A percentile compares a stretch with the other conserved stretches of the same genome.
These are phyloP conservation scores for Sphaerosporella brunnea DNA, from an alignment of 495 filamentous ascomycete genomes.

Conservation along the genomic window DNA sequence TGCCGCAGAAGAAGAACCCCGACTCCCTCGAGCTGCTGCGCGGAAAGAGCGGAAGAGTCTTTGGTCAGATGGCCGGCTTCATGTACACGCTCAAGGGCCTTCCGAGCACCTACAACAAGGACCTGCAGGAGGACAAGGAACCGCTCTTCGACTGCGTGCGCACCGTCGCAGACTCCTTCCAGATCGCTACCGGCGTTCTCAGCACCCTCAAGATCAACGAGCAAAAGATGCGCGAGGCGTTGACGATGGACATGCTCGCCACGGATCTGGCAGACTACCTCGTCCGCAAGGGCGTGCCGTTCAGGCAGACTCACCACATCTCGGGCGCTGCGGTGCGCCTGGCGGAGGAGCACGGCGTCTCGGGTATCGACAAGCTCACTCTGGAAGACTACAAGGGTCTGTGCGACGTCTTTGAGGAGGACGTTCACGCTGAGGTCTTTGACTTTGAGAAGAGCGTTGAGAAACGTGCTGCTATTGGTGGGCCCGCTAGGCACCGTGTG, in stretches of 20 bases:
- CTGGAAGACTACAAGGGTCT: constrained; percentile 54
- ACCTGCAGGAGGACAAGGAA: constrained; percentile 80
- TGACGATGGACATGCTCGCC: constrained; percentile 64
- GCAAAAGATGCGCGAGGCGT: constrained; percentile 59
- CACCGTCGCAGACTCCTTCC: constrained; percentile 68
- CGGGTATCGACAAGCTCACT: constrained; percentile 57
- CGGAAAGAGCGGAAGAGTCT: constrained; percentile 68
- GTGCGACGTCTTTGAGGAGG: constrained; percentile 55
- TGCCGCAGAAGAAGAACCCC: constrained; percentile 76
- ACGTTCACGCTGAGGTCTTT: constrained; percentile 48
- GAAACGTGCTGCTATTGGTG: constrained; percentile 61
- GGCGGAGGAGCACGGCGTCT: constrained; percentile 47
- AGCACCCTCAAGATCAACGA: constrained; percentile 41
- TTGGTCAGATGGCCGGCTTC: constrained; percentile 77
- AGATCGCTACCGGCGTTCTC: constrained; percentile 40
- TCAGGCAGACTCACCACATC: constrained; percentile 78
- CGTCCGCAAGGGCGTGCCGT: constrained; percentile 72
- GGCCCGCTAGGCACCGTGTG: constrained; percentile 58
- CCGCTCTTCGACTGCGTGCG: constrained; percentile 76
- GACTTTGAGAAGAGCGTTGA: constrained; percentile 82
- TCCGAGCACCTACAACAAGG: constrained; percentile 87
- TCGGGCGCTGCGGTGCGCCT: constrained; percentile 62
- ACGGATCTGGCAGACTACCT: constrained; percentile 84
- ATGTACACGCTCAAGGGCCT: constrained; percentile 78
- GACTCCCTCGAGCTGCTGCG: constrained; percentile 77